phyloP scores from a whole-genome alignment of 148 eudicot genomes.

The Dysphania ambrosioides region DNA sequence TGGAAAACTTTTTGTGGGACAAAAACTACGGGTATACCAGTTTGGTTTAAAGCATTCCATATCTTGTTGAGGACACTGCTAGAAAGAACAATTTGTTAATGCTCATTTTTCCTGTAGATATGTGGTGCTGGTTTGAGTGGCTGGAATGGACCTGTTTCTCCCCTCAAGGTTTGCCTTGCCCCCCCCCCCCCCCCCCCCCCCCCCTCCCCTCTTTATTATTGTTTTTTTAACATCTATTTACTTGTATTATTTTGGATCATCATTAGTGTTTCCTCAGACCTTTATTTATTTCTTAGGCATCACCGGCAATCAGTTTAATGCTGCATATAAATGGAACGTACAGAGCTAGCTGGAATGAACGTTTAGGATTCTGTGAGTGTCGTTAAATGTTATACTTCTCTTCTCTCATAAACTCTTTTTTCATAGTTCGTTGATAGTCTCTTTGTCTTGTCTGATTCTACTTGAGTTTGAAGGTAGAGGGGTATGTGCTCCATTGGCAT shows the following conservation, averaged over 20 bases:
- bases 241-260: neutral
- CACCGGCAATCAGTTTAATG: slow-evolving; percentile 39
- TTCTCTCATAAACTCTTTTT: slow-evolving; percentile 7
- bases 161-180: slow-evolving; percentile 59
- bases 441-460: slow-evolving; percentile 8
- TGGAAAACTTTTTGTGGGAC: slow-evolving; percentile 84
- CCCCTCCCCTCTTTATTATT: too few relatives aligned
- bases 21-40: slow-evolving; percentile 66
- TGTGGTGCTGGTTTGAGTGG: slow-evolving; percentile 84
- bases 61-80: neutral
- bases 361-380: slow-evolving; percentile 86
- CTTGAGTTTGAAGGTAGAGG: slow-evolving; percentile 50
- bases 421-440: slow-evolving; percentile 20
- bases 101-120: slow-evolving; percentile 50
- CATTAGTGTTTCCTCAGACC: neutral
- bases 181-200: too few relatives aligned
- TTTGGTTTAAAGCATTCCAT: neutral
- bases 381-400: neutral
- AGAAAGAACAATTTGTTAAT: slow-evolving; percentile 3
- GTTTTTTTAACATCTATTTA: too few relatives aligned
- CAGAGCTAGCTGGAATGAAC: slow-evolving; percentile 89
- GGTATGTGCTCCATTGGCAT: slow-evolving; percentile 64
- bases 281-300: slow-evolving; percentile 47
- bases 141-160: slow-evolving; percentile 86
- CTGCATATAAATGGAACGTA: slow-evolving; percentile 92